These are phyloP conservation scores for Prototheca wickerhamii DNA, from an alignment of 163 green algal species.

Conservation along the genomic window DNA sequence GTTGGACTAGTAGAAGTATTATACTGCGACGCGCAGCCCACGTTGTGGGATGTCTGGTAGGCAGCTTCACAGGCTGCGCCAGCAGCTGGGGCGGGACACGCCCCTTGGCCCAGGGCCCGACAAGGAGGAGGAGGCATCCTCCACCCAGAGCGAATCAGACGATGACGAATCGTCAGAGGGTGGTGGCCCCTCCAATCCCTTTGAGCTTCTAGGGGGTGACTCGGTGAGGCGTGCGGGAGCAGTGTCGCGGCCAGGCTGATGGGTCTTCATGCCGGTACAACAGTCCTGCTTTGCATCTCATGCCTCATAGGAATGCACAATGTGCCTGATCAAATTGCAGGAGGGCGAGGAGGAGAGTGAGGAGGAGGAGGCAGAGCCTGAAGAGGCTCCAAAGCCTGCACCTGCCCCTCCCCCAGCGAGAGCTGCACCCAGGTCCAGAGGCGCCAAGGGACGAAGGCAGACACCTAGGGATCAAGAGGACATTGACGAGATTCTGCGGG, in stretches of 20 bases:
- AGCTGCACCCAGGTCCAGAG: background rate
- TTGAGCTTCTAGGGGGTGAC: constrained; percentile 31
- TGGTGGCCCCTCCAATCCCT: constrained; percentile 29
- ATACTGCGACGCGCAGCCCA: no score
- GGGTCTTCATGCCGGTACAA: no score
- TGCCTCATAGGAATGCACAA: no score
- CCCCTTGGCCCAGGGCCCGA: background rate
- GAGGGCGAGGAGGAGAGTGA: constrained; percentile 2
- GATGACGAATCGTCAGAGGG: no score
- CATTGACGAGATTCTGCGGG: constrained; percentile 32
- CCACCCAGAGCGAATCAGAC: constrained; percentile 7
- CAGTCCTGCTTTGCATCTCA: no score
- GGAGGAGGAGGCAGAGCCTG: constrained; percentile 2
- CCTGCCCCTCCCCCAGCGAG: background rate
- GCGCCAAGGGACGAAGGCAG: background rate
- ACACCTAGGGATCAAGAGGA: constrained; percentile 26
- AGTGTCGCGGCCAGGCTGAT: background rate
- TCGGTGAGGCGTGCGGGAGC: constrained; percentile 2
- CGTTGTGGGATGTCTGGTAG: constrained; percentile 5
- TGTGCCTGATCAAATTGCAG: background rate
- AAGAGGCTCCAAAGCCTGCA: background rate
- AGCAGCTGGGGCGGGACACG: background rate
- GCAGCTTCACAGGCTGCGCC: constrained; percentile 5
- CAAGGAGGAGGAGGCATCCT: background rate
- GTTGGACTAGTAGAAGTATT: background rate